Base-by-base conservation (phyloP, 140 eudicot species). In the Eryngium alpinum region DNA sequence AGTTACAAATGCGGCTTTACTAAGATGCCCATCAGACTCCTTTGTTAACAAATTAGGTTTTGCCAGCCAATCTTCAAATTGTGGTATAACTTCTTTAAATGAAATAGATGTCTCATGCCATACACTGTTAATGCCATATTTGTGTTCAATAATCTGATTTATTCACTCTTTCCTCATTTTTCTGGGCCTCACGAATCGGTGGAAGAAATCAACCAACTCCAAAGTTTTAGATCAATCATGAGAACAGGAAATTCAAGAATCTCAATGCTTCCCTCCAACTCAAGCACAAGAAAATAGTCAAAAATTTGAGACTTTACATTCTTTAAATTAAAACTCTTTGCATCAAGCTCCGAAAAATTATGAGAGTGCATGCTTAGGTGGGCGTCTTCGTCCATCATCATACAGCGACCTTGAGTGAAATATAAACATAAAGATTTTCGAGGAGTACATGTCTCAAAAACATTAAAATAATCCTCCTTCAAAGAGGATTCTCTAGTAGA, bases 91-190 rank as follows among this genome's bases (percentile, higher is more conserved):
- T 70, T 94, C 94, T 5, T 78, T 73, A 85, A 94, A 94, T 15
- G 88, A 87, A 81, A 94, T 89, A 50, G 97, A 94, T 80, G 98
- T 92, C 84, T 94, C 97, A 84, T 94, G 96, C 98, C 98, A 94
- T 44, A 94, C 96, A 74, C 97, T 90, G 84, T 90, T 96, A 84
- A 94, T 89, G 50, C 97, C 96, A 27, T 89, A 62, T 69, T 87
- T 88, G 19, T 97, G 97, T 89, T 89, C 92, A 49, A 92, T 89
- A 31, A 90, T 92, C 78, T 90, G 87, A 57, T 90, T 77, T 60
- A 88, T 84, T 80, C 98, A 89, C 67, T 88, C 84, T 83, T 94
- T 96, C 43, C 86, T 85, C 98, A 94, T 90, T 83, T 84, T 82
- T 59, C 97, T 57, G 77, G 98, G 98, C 89, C 98, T 90, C 14